phyloP scores from a whole-genome alignment of 73 alveolate genomes.

The Paramecium primaurelia region DNA sequence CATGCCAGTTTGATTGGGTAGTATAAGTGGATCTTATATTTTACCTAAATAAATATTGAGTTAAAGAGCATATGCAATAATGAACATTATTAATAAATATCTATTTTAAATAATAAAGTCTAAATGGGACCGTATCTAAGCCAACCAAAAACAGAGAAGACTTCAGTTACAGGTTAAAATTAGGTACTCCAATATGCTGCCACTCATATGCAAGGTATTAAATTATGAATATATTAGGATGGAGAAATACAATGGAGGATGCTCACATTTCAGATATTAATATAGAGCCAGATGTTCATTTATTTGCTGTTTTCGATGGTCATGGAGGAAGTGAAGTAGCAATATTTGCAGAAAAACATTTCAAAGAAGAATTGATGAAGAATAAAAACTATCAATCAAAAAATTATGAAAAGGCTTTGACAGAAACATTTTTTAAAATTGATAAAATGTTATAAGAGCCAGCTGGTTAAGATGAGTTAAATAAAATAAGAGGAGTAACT shows the following conservation, averaged over 20 bases:
- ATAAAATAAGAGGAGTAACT: slow-evolving; percentile 21
- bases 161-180: slow-evolving; percentile 72
- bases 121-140: slow-evolving; percentile 86
- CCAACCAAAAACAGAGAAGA: slow-evolving; percentile 79
- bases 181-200: slow-evolving; percentile 65
- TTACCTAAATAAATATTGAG: neutral
- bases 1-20: neutral
- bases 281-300: slow-evolving; percentile 68
- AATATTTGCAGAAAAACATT: slow-evolving; percentile 70
- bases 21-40: neutral
- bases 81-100: neutral
- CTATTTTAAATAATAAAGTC: slow-evolving; percentile 6
- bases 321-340: slow-evolving; percentile 98
- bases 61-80: neutral
- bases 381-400: slow-evolving; percentile 59
- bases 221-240: neutral
- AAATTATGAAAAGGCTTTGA: slow-evolving; percentile 76
- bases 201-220: slow-evolving; percentile 73
- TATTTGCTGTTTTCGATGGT: slow-evolving; percentile 95
- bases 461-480: slow-evolving; percentile 63
- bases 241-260: slow-evolving; percentile 89
- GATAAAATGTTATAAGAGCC: slow-evolving; percentile 69
- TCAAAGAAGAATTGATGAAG: slow-evolving; percentile 68
- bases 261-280: slow-evolving; percentile 75
- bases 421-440: slow-evolving; percentile 79